Base-by-base conservation (phyloP, 768 basidiomycete species). In the Rhodosporidiobolus sp. region DNA sequence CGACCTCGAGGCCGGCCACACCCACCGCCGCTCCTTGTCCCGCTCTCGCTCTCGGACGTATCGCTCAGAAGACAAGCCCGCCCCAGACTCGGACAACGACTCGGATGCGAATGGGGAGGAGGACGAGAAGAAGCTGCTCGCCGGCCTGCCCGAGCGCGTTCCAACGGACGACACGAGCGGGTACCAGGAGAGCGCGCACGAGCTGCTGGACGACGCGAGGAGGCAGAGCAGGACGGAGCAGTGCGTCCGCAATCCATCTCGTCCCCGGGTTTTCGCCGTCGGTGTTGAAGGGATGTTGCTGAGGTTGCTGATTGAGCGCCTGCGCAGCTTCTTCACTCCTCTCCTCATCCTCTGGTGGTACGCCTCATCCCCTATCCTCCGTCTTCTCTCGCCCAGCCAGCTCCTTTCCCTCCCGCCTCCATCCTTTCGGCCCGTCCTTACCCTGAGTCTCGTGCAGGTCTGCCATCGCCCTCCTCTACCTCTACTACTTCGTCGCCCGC, bases 141-240 rank as follows among this genome's bases (percentile, higher is more conserved):
- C 7, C 26, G 28, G 45, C 19, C 53, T 73, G 24, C 67, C 72
- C 12, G 63, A 68, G 63, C 52, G 46, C 1, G 67, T 69, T 6
- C 67, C 72, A 55, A 72, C 56, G 45, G 71, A 67, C 57, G 66
- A 67, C n/a, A 72, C 71, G 43, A 46, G n/a, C 14, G 71, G 71
- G 7, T 72, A 67, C 26, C 45, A 49, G 20, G 67, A 73, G 67
- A 69, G 49, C 4, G 16, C 11, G 28, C 63, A 55, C 19, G 72
- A 68, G 38, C 49, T 69, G 12, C 32, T 46, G 9, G 50, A 34
- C 54, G 67, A 73, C n/a, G 67, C 60, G 45, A 65, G 35, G n/a
- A 50, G 52, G 9, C 55, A 67, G 54, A n/a, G 45, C 17, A 14
- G 46, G 62, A 68, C 55, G 4, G 66, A 72, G 46, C 71, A 64